These are phyloP conservation scores for Wickerhamiella alocasiicola DNA, from an alignment of 805 yeast species.

Conservation along the genomic window DNA sequence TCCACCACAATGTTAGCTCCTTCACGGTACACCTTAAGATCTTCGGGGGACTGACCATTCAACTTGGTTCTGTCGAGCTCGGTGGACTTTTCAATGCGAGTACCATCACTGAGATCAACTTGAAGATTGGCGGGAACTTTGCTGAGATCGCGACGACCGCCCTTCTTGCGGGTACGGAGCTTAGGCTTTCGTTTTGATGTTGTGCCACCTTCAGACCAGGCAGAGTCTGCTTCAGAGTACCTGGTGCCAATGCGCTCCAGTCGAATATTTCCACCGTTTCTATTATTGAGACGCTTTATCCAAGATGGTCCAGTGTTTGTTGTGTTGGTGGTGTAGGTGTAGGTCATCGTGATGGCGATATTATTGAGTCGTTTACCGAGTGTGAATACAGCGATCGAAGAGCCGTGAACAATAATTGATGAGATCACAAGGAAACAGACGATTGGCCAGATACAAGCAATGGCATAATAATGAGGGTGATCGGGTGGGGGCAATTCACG, in stretches of 20 bases:
- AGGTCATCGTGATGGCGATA: constrained; percentile 84
- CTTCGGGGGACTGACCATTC: constrained; percentile 20
- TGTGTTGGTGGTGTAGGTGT: constrained; percentile 42
- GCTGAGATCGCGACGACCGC: background rate
- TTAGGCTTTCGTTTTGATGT: background rate
- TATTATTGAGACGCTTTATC: constrained; percentile 57
- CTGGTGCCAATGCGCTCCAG: constrained; percentile 70
- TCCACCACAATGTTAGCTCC: constrained; percentile 64
- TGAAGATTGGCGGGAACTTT: constrained; percentile 15
- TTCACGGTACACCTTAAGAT: constrained; percentile 46
- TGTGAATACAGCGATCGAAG: constrained; percentile 68
- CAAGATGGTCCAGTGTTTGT: constrained; percentile 55
- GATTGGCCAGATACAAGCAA: constrained; percentile 69
- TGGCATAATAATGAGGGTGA: constrained; percentile 43
- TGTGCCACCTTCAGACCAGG: background rate
- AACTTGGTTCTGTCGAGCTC: constrained; percentile 15
- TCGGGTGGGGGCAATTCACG: constrained; percentile 33
- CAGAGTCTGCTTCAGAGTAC: constrained; percentile 25
- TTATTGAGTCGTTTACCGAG: constrained; percentile 80
- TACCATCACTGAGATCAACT: constrained; percentile 15
- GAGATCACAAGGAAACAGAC: constrained; percentile 67
- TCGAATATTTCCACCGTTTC: constrained; percentile 63
- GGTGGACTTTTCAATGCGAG: constrained; percentile 17
- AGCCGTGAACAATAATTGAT: constrained; percentile 82
- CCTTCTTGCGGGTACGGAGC: background rate